Conservation (phyloP, 2,329 filamentous ascomycete species). For the Emergomyces pasteurianus region DNA sequence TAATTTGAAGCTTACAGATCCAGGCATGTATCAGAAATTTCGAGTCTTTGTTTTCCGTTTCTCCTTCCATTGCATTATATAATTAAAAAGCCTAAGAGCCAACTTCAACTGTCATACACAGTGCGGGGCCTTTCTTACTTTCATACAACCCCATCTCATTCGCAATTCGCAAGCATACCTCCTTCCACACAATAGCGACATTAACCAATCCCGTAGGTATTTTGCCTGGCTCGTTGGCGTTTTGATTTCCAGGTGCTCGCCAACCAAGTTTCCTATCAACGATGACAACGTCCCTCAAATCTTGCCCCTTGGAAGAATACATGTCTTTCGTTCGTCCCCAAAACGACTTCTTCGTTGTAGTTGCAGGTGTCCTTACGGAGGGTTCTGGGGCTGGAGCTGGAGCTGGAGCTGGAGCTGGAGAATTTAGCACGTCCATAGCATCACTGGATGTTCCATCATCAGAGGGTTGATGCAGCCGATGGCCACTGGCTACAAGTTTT, state of each 20-base stretch:
- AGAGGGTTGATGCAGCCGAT: conserved; percentile 10
- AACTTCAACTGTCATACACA: conserved; percentile 23
- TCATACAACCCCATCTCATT: conserved; percentile 36
- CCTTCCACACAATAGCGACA: conserved; percentile 24
- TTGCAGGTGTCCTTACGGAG: neutral
- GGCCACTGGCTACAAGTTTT: conserved; percentile 15
- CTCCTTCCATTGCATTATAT: neutral
- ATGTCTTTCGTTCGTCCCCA: conserved; percentile 10
- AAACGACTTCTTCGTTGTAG: conserved; percentile 10
- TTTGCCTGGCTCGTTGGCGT: conserved; percentile 4
- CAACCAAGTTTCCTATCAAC: conserved; percentile 21
- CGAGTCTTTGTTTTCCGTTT: too few species aligned
- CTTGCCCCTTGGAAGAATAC: neutral
- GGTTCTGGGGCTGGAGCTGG: neutral
- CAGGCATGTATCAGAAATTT: too few species aligned
- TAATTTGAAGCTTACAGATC: too few species aligned
- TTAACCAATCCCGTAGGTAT: conserved; percentile 17
- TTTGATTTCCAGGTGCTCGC: conserved; percentile 12
- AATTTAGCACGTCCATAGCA: neutral
- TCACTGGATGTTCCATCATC: conserved; percentile 1
- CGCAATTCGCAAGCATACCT: conserved; percentile 31
- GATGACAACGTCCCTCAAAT: conserved; percentile 11
- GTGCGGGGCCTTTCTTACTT: conserved; percentile 24
- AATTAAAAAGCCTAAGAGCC: conserved; percentile 8
- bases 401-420: neutral